phyloP scores from a whole-genome alignment of 1,139 yeast genomes.

The Yamadazyma buinensis region DNA sequence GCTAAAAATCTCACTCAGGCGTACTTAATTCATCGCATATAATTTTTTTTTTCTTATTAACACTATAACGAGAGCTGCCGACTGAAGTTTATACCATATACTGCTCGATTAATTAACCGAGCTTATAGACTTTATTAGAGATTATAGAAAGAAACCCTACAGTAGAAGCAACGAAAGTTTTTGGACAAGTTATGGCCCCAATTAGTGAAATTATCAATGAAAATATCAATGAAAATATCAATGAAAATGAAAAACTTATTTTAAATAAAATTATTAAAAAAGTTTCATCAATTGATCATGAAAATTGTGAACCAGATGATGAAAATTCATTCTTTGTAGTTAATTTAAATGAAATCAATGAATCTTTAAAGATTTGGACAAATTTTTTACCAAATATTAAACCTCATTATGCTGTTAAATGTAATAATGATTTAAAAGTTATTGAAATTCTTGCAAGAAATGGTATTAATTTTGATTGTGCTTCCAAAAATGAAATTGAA shows the following conservation, averaged over 20 bases:
- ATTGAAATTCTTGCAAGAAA: slow-evolving; percentile 52
- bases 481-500: slow-evolving; percentile 82
- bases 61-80: slow-evolving; percentile 58
- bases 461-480: slow-evolving; percentile 90
- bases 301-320: slow-evolving; percentile 67
- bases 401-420: slow-evolving; percentile 92
- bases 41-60: too few species aligned
- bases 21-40: too few species aligned
- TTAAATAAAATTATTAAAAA: not conserved
- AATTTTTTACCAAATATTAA: slow-evolving; percentile 63
- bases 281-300: slow-evolving; percentile 43
- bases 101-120: too few species aligned
- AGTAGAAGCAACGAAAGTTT: too few species aligned
- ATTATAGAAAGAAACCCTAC: too few species aligned
- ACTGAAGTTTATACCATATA: slow-evolving; percentile 30
- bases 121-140: too few species aligned
- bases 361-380: slow-evolving; percentile 62
- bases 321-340: slow-evolving; percentile 89
- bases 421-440: slow-evolving; percentile 72
- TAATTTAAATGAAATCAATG: slow-evolving; percentile 70
- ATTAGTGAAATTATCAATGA: too few species aligned
- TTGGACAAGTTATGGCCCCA: too few species aligned
- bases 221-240: too few species aligned
- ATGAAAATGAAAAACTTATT: too few species aligned
- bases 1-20: too few species aligned